Conservation (phyloP, 805 yeast genomes). For the Starmera quercuum region DNA sequence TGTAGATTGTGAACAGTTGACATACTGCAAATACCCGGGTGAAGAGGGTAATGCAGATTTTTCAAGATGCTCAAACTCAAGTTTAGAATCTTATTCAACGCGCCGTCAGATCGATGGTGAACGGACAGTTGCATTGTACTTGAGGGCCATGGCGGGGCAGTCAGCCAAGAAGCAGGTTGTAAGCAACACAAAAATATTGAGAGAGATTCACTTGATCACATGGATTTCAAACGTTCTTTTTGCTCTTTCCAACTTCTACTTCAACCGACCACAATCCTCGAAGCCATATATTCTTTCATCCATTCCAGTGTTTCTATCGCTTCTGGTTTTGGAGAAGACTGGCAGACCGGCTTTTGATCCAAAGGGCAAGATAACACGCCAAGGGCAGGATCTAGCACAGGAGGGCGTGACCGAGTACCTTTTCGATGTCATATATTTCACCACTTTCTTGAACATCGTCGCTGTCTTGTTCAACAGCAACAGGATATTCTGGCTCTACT, state of each 20-base stretch:
- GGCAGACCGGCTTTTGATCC: constrained; percentile 42
- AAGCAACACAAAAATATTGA: constrained; percentile 29
- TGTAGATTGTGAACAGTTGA: too few species aligned
- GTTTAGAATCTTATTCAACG: too few species aligned
- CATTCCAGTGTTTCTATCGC: constrained; percentile 26
- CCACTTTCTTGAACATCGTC: constrained; percentile 40
- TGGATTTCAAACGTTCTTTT: constrained; percentile 18
- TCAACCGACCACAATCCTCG: constrained; percentile 28
- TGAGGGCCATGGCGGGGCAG: constrained; percentile 43
- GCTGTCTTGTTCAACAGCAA: constrained; percentile 36
- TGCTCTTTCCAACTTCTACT: constrained; percentile 20
- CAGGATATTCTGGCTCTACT: constrained; percentile 40
- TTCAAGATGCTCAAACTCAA: too few species aligned
- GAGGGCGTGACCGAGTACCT: constrained; percentile 46
- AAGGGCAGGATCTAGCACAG: constrained; percentile 42
- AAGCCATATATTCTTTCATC: constrained; percentile 21
- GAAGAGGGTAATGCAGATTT: too few species aligned
- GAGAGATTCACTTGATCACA: constrained; percentile 29
- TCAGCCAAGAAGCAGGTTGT: constrained; percentile 47
- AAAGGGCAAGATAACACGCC: constrained; percentile 27
- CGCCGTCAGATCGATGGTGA: too few species aligned
- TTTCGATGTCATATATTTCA: constrained; percentile 47
- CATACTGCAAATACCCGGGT: too few species aligned
- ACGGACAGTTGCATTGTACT: too few species aligned
- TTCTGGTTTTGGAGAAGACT: constrained; percentile 37